Conservation (phyloP, 352 stramenopile genomes). For the Hyaloperonospora arabidopsidis region DNA sequence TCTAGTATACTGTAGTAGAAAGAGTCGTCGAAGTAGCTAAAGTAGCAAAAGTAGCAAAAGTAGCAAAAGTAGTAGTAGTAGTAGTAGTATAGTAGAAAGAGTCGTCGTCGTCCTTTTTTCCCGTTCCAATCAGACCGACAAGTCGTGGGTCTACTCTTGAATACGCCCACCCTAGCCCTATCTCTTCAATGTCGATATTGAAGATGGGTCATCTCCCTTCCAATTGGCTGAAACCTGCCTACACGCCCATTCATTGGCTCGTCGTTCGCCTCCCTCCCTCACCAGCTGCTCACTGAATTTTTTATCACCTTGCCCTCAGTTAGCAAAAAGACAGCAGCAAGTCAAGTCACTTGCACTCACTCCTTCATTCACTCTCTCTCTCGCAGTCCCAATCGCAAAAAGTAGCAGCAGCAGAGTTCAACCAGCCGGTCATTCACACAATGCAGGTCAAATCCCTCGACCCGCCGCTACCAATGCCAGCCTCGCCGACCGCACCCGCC, state of each 20-base stretch:
- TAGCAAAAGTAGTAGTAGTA: too few relatives aligned
- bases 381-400: slow-evolving; percentile 1
- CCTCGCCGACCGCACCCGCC: too few relatives aligned
- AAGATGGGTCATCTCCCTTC: slow-evolving; percentile 18
- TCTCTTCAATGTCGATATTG: slow-evolving; percentile 27
- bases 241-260: background rate
- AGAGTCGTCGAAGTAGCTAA: too few relatives aligned
- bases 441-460: too few relatives aligned
- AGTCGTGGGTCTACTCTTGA: slow-evolving; percentile 1
- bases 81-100: too few relatives aligned
- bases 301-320: slow-evolving; percentile 34
- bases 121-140: too few relatives aligned
- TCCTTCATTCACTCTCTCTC: too few relatives aligned
- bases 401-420: background rate
- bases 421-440: too few relatives aligned
- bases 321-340: slow-evolving; percentile 49
- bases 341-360: slow-evolving; percentile 20
- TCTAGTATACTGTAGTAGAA: too few relatives aligned
- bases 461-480: too few relatives aligned
- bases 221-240: slow-evolving; percentile 15
- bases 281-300: slow-evolving; percentile 34
- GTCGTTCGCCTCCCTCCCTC: background rate
- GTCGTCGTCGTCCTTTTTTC: too few relatives aligned
- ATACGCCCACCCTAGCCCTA: slow-evolving; percentile 19
- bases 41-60: too few relatives aligned